Evolutionary conservation across 306 rosid species (phyloP).

Genomic region (Aeschynomene evenia): DNA sequence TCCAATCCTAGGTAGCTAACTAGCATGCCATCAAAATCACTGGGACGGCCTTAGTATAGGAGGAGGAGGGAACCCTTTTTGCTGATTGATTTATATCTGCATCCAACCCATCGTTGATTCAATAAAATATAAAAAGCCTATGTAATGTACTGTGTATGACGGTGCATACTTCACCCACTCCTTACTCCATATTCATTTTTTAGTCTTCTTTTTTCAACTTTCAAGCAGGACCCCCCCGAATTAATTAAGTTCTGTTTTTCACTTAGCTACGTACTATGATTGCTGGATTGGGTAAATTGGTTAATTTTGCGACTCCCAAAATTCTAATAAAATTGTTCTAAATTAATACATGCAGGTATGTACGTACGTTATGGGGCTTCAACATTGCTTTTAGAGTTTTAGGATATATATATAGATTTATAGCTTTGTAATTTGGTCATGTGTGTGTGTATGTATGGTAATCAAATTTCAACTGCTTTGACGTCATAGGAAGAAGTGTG

Average conservation of each 20-base stretch:
- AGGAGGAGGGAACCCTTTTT: too few species aligned
- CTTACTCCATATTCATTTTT: not conserved
- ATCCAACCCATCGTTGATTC: too few species aligned
- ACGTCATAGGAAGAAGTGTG: conserved; percentile 1
- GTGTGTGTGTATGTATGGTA: too few species aligned
- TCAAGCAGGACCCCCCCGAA: conserved; percentile 7
- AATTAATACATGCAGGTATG: not conserved
- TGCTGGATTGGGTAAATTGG: conserved; percentile 17
- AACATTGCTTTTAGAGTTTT: conserved; percentile 1
- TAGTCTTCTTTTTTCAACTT: conserved; percentile 22
- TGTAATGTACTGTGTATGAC: too few species aligned
- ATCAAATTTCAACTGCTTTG: conserved; percentile 23
- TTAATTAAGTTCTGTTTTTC: not conserved
- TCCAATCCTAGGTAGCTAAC: too few species aligned
- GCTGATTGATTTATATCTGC: too few species aligned
- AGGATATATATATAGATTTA: too few species aligned
- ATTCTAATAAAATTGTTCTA: not conserved
- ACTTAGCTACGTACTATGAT: conserved; percentile 12
- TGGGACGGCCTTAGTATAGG: conserved; percentile 10
- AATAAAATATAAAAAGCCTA: too few species aligned
- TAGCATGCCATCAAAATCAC: conserved; percentile 15
- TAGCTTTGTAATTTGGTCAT: too few species aligned
- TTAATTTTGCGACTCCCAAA: conserved; percentile 8
- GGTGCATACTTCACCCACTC: not conserved
- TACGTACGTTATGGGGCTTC: not conserved